A percentile compares a stretch with the other conserved stretches of the same genome.
phyloP scores from a whole-genome alignment of 495 filamentous ascomycete species.

The Penicillium alfredii region DNA sequence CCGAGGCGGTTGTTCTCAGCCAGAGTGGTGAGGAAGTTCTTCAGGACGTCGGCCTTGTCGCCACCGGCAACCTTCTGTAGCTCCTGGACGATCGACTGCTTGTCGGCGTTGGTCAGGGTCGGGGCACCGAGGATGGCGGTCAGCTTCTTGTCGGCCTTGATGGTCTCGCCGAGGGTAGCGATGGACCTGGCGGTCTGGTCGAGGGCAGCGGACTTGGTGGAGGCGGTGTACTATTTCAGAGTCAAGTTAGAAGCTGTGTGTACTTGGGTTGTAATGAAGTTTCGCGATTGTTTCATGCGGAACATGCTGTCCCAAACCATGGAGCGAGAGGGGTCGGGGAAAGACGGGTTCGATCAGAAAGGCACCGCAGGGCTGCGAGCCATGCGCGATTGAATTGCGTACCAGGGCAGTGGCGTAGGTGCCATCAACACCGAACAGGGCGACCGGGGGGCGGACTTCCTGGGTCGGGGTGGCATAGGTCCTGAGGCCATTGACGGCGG shows the following conservation, averaged over 20 bases:
- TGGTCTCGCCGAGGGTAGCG: constrained; percentile 57
- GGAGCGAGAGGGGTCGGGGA: constrained; percentile 14
- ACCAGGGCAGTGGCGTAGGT: constrained; percentile 98
- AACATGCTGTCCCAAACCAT: constrained; percentile 11
- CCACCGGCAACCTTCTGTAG: constrained; percentile 69
- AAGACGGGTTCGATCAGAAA: constrained; percentile 27
- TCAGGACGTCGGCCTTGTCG: constrained; percentile 74
- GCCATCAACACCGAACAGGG: constrained; percentile 91
- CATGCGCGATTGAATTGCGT: constrained; percentile 32
- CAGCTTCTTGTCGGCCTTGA: constrained; percentile 79
- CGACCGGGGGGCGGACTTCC: constrained; percentile 75
- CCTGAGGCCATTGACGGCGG: constrained; percentile 47
- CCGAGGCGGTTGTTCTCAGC: constrained; percentile 95
- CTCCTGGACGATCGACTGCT: constrained; percentile 75
- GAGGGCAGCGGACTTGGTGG: constrained; percentile 76
- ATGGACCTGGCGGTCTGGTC: constrained; percentile 76
- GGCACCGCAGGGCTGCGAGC: constrained; percentile 3
- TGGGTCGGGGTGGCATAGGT: constrained; percentile 71
- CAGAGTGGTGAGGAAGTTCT: constrained; percentile 85
- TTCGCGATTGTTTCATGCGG: constrained; percentile 1
- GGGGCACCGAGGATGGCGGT: constrained; percentile 68
- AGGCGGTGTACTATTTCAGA: constrained; percentile 77
- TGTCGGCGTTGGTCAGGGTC: constrained; percentile 70
- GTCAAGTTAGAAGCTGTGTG: constrained; percentile 2
- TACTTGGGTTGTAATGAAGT: neutral